Base-by-base conservation (phyloP, 148 eudicot genomes). In the Polygonum aviculare region DNA sequence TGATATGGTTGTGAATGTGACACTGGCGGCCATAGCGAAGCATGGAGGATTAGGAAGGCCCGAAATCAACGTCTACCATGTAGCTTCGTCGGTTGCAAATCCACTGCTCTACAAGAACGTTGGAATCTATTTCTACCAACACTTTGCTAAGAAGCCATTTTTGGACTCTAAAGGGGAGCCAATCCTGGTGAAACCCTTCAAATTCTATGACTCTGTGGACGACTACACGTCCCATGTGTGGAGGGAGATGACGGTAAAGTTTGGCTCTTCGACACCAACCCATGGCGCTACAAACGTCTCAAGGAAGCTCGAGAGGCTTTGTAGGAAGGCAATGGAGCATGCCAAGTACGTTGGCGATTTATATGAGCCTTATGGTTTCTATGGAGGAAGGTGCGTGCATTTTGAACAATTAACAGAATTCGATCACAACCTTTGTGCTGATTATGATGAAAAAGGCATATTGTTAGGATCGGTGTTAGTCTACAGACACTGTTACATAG, bases 1-100 rank as follows among this genome's bases (percentile, higher is more conserved):
- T 76, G 98, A 95, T 75, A 95, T 95, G 97, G 98, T 95, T 18
- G 98, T 88, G 7, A 95, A 90, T 74, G 96, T 96, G 11, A 92
- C 91, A 62, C 75, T 92, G 72, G 97, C 98, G 76, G 98, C 98
- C 35, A 95, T 95, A 79, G 97, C 97, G 19, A 92, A 95, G 86
- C 98, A 95, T 73, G 96, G 96, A 72, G 75, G 80, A 63, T 81
- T 80, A 38, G 91, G 93, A 62, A 88, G 88, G 77, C 59, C 94
- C 38, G 98, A 82, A 41, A 84, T 82, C 57, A 85, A 77, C 48
- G 85, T 95, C 51, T 95, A 95, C 76, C 98, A 95, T 77, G 89
- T 95, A 55, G 97, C 98, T 54, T 95, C 97, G 36, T 95, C 97
- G 1, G 97, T 89, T 22, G 90, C 85, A 36, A 95, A 92, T 81